Evolutionary conservation across 2,329 filamentous ascomycete genomes (phyloP).

Genomic region (Clonostachys rhizophaga): DNA sequence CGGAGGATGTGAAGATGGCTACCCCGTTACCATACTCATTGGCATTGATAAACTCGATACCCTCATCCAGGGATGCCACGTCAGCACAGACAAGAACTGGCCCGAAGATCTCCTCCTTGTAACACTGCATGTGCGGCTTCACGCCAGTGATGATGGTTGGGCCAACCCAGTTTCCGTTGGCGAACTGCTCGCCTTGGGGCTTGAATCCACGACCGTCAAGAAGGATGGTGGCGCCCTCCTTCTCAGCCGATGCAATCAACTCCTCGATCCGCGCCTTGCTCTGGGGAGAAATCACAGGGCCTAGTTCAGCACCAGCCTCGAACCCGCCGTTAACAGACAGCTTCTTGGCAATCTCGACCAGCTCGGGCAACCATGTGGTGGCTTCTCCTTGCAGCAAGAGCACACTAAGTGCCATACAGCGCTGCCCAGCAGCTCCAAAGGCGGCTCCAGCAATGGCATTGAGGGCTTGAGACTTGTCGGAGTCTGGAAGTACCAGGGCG

Average conservation of each 20-base stretch:
- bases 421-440: conserved; percentile 63
- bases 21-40: conserved; percentile 87
- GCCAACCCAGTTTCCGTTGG: conserved; percentile 72
- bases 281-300: conserved; percentile 69
- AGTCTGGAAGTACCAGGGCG: conserved; percentile 70
- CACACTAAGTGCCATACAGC: conserved; percentile 65
- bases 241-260: conserved; percentile 45
- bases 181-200: conserved; percentile 58
- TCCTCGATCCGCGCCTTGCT: conserved; percentile 68
- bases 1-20: conserved; percentile 77
- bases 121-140: conserved; percentile 52
- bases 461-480: conserved; percentile 75
- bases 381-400: conserved; percentile 66
- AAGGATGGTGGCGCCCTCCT: conserved; percentile 46
- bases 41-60: conserved; percentile 74
- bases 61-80: conserved; percentile 74
- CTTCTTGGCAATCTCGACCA: conserved; percentile 64
- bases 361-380: conserved; percentile 67
- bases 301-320: conserved; percentile 67
- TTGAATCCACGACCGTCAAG: conserved; percentile 68
- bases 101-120: conserved; percentile 81
- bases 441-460: conserved; percentile 66
- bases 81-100: conserved; percentile 79
- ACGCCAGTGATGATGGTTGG: conserved; percentile 41
- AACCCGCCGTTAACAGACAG: conserved; percentile 71